These are phyloP conservation scores for Fusarium buxicola DNA, from an alignment of 2,329 filamentous ascomycete genomes.

Conservation along the genomic window DNA sequence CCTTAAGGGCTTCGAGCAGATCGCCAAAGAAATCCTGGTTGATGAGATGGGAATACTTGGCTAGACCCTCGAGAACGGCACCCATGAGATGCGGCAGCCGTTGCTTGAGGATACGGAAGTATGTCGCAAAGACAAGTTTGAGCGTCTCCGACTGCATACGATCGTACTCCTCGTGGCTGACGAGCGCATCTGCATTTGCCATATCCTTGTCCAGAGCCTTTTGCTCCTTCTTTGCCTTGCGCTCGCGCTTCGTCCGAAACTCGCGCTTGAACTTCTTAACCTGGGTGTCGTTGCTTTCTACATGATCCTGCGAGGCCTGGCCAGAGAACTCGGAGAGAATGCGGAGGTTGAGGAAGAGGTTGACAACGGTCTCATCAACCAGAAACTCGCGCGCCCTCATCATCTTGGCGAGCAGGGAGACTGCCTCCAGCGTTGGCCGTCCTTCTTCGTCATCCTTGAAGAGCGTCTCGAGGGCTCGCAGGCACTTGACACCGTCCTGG, in stretches of 20 bases:
- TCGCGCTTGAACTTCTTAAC: slow-evolving; percentile 77
- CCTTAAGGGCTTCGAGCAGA: slow-evolving; percentile 91
- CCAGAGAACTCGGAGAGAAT: slow-evolving; percentile 87
- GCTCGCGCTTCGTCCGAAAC: slow-evolving; percentile 88
- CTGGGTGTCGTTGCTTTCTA: slow-evolving; percentile 69
- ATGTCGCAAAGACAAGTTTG: slow-evolving; percentile 94
- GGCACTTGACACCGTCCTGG: slow-evolving; percentile 80
- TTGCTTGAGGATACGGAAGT: slow-evolving; percentile 93
- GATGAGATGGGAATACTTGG: slow-evolving; percentile 94
- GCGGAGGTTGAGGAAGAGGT: slow-evolving; percentile 90
- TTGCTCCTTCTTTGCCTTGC: slow-evolving; percentile 86
- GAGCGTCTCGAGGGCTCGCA: slow-evolving; percentile 81
- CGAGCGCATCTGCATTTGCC: slow-evolving; percentile 88
- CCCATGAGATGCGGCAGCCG: slow-evolving; percentile 89
- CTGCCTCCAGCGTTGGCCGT: slow-evolving; percentile 85
- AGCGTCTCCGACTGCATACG: slow-evolving; percentile 95
- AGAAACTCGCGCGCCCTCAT: slow-evolving; percentile 88
- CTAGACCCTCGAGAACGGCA: slow-evolving; percentile 93
- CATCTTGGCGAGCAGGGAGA: slow-evolving; percentile 90
- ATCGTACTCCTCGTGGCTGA: slow-evolving; percentile 92
- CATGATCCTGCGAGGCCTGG: slow-evolving; percentile 82
- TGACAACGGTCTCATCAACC: slow-evolving; percentile 86
- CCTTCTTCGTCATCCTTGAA: slow-evolving; percentile 93
- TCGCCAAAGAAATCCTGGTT: slow-evolving; percentile 99
- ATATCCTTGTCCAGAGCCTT: slow-evolving; percentile 93